Conservation (phyloP, 805 yeast species). For the Candida gorgasii region DNA sequence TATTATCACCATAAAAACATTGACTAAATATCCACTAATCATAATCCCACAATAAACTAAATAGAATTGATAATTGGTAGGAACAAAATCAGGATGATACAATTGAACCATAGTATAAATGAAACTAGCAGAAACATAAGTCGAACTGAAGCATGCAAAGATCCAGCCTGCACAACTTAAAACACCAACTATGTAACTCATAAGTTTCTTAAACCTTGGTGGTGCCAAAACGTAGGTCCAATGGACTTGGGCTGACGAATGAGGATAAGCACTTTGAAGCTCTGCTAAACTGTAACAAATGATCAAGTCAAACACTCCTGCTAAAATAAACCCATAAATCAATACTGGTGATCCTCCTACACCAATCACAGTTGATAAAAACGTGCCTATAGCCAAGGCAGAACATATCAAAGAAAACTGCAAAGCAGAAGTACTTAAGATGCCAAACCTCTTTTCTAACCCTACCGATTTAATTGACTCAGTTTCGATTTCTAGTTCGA, state of each 20-base stretch:
- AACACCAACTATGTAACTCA: constrained; percentile 30
- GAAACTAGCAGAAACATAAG: constrained; percentile 19
- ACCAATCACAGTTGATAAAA: constrained; percentile 22
- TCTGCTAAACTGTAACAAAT: constrained; percentile 26
- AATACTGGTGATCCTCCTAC: constrained; percentile 24
- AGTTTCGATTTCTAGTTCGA: background rate
- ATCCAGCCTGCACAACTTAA: constrained; percentile 28
- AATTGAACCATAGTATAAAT: constrained; percentile 18
- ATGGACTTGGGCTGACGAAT: constrained; percentile 33
- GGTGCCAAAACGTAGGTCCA: constrained; percentile 35
- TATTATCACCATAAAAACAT: constrained; percentile 17
- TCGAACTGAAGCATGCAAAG: constrained; percentile 22
- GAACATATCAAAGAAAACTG: constrained; percentile 23
- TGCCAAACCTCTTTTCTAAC: constrained; percentile 17
- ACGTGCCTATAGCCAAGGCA: constrained; percentile 23
- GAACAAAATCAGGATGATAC: constrained; percentile 19
- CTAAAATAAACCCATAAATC: constrained; percentile 22
- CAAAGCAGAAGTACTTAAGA: constrained; percentile 18
- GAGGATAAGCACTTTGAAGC: constrained; percentile 34
- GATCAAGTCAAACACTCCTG: constrained; percentile 19
- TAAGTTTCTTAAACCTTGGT: constrained; percentile 19
- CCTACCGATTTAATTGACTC: background rate
- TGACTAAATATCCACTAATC: constrained; percentile 14
- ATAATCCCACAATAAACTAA: constrained; percentile 17
- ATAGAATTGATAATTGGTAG: constrained; percentile 21